Evolutionary conservation across 306 rosid species (phyloP).

Genomic region (Hippophae gyantsensis): DNA sequence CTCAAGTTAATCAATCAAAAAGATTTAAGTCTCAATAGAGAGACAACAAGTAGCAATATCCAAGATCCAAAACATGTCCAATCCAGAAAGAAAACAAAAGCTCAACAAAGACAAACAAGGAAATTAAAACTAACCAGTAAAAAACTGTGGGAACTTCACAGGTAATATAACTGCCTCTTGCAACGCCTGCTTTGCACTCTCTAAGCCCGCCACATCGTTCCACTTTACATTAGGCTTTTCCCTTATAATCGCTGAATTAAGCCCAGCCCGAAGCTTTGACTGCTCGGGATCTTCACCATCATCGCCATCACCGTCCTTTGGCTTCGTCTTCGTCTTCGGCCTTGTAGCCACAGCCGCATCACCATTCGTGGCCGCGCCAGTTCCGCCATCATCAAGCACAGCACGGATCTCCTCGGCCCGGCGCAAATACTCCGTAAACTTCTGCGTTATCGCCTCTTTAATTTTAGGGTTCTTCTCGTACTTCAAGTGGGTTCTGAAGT

Average conservation of each 20-base stretch:
- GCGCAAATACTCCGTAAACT: conserved; percentile 88
- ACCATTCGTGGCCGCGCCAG: conserved; percentile 83
- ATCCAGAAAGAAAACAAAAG: background rate
- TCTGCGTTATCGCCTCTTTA: conserved; percentile 88
- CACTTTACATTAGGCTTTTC: conserved; percentile 95
- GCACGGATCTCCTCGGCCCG: conserved; percentile 98
- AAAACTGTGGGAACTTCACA: conserved; percentile 92
- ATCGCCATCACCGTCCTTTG: conserved; percentile 71
- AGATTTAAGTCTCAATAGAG: too few species aligned
- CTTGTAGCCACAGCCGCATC: conserved; percentile 81
- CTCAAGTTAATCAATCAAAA: too few species aligned
- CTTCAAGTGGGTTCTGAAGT: conserved; percentile 87
- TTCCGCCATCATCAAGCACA: conserved; percentile 79
- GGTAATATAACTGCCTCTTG: conserved; percentile 97
- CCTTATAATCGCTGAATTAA: conserved; percentile 81
- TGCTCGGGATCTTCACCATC: conserved; percentile 91
- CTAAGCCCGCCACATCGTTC: conserved; percentile 95
- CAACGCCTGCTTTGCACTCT: conserved; percentile 90
- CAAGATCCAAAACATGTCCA: background rate
- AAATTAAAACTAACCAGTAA: conserved; percentile 50
- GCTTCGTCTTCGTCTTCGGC: conserved; percentile 83
- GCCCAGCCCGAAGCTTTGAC: conserved; percentile 74
- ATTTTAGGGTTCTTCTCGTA: conserved; percentile 97
- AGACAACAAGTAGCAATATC: background rate
- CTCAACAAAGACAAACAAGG: background rate